Evolutionary conservation across 2,329 filamentous ascomycete species (phyloP).

Genomic region (Fusarium neocosmosporiellum): DNA sequence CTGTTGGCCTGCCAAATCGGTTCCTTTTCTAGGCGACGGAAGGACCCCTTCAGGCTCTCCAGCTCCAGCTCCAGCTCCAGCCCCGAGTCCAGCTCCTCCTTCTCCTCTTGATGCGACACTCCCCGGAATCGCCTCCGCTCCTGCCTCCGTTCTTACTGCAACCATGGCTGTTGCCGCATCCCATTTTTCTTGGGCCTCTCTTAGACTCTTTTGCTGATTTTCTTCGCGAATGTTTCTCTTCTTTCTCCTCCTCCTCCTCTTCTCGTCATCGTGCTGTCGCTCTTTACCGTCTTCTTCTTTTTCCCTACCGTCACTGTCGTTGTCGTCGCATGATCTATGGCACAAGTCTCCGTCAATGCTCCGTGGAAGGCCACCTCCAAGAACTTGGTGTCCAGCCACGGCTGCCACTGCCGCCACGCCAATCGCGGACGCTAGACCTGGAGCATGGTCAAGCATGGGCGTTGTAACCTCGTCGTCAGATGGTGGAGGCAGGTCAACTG

Average conservation of each 20-base stretch:
- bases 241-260: neutral
- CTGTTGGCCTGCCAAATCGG: constrained; percentile 35
- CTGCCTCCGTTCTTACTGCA: constrained; percentile 29
- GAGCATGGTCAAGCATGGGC: constrained; percentile 41
- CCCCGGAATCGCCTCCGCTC: constrained; percentile 23
- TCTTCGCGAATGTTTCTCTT: constrained; percentile 20
- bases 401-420: constrained; percentile 40
- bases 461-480: constrained; percentile 40
- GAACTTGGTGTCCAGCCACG: constrained; percentile 28
- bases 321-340: constrained; percentile 11
- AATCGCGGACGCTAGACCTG: constrained; percentile 41
- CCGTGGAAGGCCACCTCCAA: constrained; percentile 24
- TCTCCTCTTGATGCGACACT: constrained; percentile 21
- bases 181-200: constrained; percentile 39
- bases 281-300: constrained; percentile 1
- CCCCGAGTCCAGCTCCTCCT: neutral
- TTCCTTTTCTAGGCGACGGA: constrained; percentile 35
- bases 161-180: constrained; percentile 29
- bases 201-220: constrained; percentile 33
- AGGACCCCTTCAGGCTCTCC: constrained; percentile 22
- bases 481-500: constrained; percentile 40
- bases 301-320: constrained; percentile 2
- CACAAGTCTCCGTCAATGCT: constrained; percentile 16
- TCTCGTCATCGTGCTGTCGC: neutral
- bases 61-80: neutral